Evolutionary conservation across 2,329 filamentous ascomycete genomes (phyloP), one percentile per base, ranked within the genome.

Genomic region (Ophiognomonia clavigignenti-juglandacearum): DNA sequence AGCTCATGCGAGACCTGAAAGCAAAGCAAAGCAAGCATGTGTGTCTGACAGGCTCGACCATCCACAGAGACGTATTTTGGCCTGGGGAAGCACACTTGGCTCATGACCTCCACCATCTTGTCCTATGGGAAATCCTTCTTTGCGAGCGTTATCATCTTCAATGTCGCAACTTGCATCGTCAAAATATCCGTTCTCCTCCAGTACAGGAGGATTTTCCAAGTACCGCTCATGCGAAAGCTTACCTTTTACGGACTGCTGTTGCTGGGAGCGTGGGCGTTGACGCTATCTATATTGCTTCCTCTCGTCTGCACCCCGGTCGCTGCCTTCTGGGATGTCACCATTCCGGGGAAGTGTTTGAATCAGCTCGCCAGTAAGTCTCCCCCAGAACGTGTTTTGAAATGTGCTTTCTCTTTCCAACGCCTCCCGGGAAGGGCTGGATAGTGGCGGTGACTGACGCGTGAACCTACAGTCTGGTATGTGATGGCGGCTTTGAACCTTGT

Each of bases 171-270:
- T 11, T 54, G 54, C 40, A 39, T 60, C 7, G 60, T 63, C 49
- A 67, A 67, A 47, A 53, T 61, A 10, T 64, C 63, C 16, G 64
- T 67, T 45, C 50, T 66, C 7, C 50, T 67, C 8, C 63, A 66
- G 48, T 67, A 66, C 58, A 57, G 63, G 3, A 60, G 64, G 14
- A 61, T 66, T 16, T 66, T 67, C 43, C 48, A 56, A 11, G 51
- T 51, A 13, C 26, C 35, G 0, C 31, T 39, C n/a, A 61, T 62
- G 39, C 57, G 57, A 32, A 52, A 39, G 10, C 32, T 56, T 5
- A 58, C 56, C 10, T 9, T 52, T 13, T 46, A 27, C 3, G 43
- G 45, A 1, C 47, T 62, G n/a, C 34, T 43, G 36, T 54, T 61
- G 34, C 43, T 61, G 35, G 23, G 36, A 13, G 37, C 47, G 8